These are phyloP conservation scores for Candida frijolesensis DNA, from an alignment of 1,139 yeast genomes.

Conservation along the genomic window DNA sequence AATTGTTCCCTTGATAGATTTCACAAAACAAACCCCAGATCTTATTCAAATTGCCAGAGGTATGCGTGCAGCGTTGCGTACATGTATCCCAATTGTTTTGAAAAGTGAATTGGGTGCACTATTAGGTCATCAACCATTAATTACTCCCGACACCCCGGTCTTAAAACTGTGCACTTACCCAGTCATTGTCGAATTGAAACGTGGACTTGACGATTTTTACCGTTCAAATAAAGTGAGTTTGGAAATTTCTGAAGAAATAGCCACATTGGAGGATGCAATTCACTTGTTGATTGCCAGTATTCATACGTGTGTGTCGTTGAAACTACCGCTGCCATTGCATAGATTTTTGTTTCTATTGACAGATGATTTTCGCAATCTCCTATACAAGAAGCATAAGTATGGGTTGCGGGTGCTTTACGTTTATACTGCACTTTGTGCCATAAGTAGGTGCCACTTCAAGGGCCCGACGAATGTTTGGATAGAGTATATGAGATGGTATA, in stretches of 20 bases:
- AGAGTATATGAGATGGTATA: conserved; percentile 30
- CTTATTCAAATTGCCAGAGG: conserved; percentile 24
- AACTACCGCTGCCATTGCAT: conserved; percentile 30
- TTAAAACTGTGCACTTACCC: conserved; percentile 18
- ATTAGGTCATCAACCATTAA: conserved; percentile 12
- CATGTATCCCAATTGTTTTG: conserved; percentile 17
- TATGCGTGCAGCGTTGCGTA: conserved; percentile 17
- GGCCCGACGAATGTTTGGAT: conserved; percentile 26
- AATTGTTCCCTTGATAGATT: conserved; percentile 29
- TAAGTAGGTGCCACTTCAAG: conserved; percentile 25
- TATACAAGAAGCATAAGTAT: conserved; percentile 23
- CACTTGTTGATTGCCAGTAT: conserved; percentile 5
- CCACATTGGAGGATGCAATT: conserved; percentile 1
- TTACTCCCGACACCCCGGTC: conserved; percentile 15
- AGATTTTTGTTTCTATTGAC: conserved; percentile 28
- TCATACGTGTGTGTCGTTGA: conserved; percentile 17
- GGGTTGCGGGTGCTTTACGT: conserved; percentile 28
- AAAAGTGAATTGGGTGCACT: conserved; percentile 19
- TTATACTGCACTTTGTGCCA: conserved; percentile 23
- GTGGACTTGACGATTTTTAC: conserved; percentile 13
- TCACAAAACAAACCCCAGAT: conserved; percentile 20
- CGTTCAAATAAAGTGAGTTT: conserved; percentile 12
- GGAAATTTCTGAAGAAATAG: conserved; percentile 2
- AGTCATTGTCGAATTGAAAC: conserved; percentile 19
- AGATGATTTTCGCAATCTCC: conserved; percentile 20